Evolutionary conservation across 345 rosid species (phyloP).

Genomic region (Physaria fendleri): DNA sequence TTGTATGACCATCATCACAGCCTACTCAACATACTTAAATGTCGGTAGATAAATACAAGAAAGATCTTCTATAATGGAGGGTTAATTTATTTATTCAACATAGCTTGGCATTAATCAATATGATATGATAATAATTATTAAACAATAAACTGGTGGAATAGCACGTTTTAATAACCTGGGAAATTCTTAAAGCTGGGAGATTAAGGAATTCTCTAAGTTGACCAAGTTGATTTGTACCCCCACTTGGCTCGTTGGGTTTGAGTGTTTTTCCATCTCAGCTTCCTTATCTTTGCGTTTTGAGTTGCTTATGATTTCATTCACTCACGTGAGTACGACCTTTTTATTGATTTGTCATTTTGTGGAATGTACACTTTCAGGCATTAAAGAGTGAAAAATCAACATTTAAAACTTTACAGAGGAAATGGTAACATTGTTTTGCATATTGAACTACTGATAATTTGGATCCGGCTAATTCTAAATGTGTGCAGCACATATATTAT

Average conservation of each 20-base stretch:
- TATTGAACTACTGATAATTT: conserved; percentile 14
- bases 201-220: conserved; percentile 8
- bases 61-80: neutral
- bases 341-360: neutral
- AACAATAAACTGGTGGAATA: conserved; percentile 20
- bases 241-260: conserved; percentile 8
- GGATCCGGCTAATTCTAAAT: conserved; percentile 11
- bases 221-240: conserved; percentile 28
- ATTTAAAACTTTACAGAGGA: conserved; percentile 30
- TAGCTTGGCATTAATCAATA: conserved; percentile 2
- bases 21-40: conserved; percentile 1
- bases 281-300: conserved; percentile 18
- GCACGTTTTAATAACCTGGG: neutral
- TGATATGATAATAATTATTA: conserved; percentile 7
- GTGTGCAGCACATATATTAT: neutral
- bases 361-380: neutral
- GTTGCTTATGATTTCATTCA: conserved; percentile 23
- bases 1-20: conserved; percentile 3
- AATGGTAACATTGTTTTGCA: conserved; percentile 10
- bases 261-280: conserved; percentile 37
- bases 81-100: neutral
- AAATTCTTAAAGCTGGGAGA: conserved; percentile 2
- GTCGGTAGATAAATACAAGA: conserved; percentile 3
- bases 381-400: conserved; percentile 17
- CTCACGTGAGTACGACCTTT: conserved; percentile 13